phyloP scores from a whole-genome alignment of 139 green algal genomes.

The Volvox africanus region DNA sequence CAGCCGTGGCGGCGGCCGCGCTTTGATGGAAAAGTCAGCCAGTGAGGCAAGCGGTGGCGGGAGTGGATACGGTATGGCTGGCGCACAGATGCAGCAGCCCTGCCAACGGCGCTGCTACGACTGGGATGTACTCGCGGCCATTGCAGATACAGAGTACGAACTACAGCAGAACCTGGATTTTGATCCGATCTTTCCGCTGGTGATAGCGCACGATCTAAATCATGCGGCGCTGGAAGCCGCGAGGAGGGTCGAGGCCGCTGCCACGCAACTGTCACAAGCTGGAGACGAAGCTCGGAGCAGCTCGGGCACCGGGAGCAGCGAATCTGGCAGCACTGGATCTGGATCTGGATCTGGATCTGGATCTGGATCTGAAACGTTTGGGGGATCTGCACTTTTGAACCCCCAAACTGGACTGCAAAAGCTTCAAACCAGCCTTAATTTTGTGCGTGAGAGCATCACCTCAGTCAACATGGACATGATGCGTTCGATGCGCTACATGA shows the following conservation, averaged over 20 bases:
- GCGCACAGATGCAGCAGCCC: background rate
- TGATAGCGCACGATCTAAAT: background rate
- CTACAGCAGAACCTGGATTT: slow-evolving; percentile 39
- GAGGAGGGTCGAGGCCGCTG: background rate
- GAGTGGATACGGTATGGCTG: background rate
- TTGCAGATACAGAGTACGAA: slow-evolving; percentile 8
- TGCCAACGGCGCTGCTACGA: slow-evolving; percentile 6
- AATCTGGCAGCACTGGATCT: background rate
- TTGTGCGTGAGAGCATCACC: slow-evolving; percentile 29
- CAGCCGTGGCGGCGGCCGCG: background rate
- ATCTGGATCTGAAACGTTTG: background rate
- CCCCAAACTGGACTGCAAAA: background rate
- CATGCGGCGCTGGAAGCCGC: background rate
- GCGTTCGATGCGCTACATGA: slow-evolving; percentile 32
- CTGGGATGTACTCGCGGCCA: background rate
- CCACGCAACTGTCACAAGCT: background rate
- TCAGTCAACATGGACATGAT: slow-evolving; percentile 22
- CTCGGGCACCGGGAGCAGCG: background rate
- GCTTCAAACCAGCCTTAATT: background rate
- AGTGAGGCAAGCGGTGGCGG: background rate
- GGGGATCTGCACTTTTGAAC: background rate
- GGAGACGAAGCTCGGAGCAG: background rate
- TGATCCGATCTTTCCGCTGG: slow-evolving; percentile 25
- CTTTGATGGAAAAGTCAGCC: background rate
- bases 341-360: background rate